Evolutionary conservation across 352 stramenopile genomes (phyloP).

Genomic region (Pythium aquatile): DNA sequence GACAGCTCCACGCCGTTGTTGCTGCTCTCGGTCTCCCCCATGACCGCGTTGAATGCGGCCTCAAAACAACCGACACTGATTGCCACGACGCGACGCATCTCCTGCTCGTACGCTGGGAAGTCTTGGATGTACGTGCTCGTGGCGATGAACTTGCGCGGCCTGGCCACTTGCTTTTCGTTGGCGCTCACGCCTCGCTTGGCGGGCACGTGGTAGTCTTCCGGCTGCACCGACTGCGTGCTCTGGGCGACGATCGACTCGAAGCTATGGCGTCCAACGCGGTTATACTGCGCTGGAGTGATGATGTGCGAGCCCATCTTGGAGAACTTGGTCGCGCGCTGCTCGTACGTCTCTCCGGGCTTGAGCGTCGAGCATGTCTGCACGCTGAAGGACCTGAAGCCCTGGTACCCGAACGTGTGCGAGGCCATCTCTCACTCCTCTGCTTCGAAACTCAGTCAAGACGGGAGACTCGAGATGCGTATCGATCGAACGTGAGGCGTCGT

Average conservation of each 20-base stretch:
- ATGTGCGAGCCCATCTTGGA: constrained; percentile 73
- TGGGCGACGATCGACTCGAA: constrained; percentile 57
- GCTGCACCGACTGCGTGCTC: constrained; percentile 41
- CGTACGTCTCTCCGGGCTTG: constrained; percentile 72
- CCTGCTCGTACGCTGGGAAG: constrained; percentile 52
- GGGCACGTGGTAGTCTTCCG: constrained; percentile 60
- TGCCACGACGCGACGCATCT: constrained; percentile 40
- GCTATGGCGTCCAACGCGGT: constrained; percentile 49
- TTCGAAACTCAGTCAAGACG: not conserved
- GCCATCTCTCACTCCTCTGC: constrained; percentile 14
- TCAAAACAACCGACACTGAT: constrained; percentile 41
- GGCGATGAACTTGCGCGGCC: constrained; percentile 55
- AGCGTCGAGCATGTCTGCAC: constrained; percentile 67
- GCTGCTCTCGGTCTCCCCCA: constrained; percentile 24
- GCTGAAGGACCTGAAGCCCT: constrained; percentile 76
- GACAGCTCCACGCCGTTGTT: constrained; percentile 50
- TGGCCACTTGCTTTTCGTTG: constrained; percentile 34
- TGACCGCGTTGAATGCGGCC: constrained; percentile 40
- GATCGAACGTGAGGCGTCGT: not conserved
- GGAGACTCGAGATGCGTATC: not conserved
- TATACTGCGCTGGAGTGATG: constrained; percentile 51
- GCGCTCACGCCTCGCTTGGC: constrained; percentile 57
- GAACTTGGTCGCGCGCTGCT: constrained; percentile 72
- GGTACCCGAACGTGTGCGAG: constrained; percentile 50
- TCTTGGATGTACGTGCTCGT: constrained; percentile 64